Evolutionary conservation across 2,329 filamentous ascomycete genomes (phyloP).

Genomic region (Verticillium tricorpus): DNA sequence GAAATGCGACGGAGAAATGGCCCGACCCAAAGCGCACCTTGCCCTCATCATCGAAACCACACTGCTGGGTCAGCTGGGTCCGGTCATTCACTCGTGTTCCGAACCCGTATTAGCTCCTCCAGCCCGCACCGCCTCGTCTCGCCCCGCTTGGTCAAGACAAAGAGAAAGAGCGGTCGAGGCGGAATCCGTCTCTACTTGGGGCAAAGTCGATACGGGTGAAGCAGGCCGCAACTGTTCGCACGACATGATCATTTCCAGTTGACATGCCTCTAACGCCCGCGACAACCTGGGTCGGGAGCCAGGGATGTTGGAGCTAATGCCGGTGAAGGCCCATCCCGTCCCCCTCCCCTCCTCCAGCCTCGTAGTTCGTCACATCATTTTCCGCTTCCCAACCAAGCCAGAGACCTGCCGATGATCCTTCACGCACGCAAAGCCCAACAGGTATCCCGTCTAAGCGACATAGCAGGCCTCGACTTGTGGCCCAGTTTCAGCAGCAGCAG

Average conservation of each 20-base stretch:
- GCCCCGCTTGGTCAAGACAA: background rate
- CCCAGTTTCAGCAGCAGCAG: too few relatives aligned
- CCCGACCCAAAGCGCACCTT: background rate
- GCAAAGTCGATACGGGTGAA: background rate
- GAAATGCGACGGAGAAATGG: background rate
- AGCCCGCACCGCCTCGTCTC: background rate
- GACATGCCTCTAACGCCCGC: background rate
- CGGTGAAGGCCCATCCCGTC: background rate
- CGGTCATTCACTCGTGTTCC: background rate
- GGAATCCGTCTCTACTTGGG: background rate
- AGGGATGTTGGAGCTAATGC: background rate
- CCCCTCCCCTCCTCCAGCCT: background rate
- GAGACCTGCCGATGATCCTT: too few relatives aligned
- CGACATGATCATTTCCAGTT: background rate
- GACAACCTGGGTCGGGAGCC: background rate
- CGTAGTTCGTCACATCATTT: background rate
- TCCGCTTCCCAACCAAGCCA: background rate
- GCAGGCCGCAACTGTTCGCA: background rate
- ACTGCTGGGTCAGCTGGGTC: background rate
- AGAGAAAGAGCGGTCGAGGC: background rate
- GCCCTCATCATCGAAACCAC: background rate
- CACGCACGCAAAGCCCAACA: too few relatives aligned
- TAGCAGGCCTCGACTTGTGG: too few relatives aligned
- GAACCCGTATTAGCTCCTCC: background rate
- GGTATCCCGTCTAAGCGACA: too few relatives aligned